Evolutionary conservation across 2,329 filamentous ascomycete genomes (phyloP), one percentile per base, ranked within the genome.

Genomic region (Lomentospora prolificans): DNA sequence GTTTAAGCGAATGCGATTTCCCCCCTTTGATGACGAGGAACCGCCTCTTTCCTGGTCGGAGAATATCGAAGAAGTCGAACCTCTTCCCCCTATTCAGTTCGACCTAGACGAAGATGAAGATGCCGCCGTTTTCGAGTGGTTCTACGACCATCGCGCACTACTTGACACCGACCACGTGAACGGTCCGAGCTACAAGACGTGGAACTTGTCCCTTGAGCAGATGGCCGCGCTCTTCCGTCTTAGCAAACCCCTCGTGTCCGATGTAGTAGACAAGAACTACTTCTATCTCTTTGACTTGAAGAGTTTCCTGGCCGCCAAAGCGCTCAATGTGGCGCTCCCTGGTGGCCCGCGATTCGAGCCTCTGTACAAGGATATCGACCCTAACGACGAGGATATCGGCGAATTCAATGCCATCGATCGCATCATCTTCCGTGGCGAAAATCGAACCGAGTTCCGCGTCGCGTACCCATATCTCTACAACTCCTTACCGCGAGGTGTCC

Each of bases 391-490:
- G 70, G 94, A 99, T 67, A 99, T 99, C 71, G 94, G 94, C 71
- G 94, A 99, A 71, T 99, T 99, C 78, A 99, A 99, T 66, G 94
- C 94, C 31, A 99, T 99, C 64, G 94, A 99, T 66, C 89, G 95
- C 63, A 99, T 99, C 71, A 99, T 99, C 62, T 99, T 99, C 79
- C 87, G 94, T 61, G 86, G 88, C 50, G 91, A 92, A 0, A 95
- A 97, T 61, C 85, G 92, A 62, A 99, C 92, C 7, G 94, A 99
- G 71, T 96, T 95, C 65, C 85, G 92, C 50, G 94, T 99, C 46
- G 90, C 90, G 0, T 97, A 89, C 68, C 94, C 94, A 0, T 96
- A 87, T 68, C 78, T 99, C 4, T 99, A 99, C 75, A 99, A 99
- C 69, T 96, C 92, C 17, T 78, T 99, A 4, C 95, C 94, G 1